Evolutionary conservation across 1,139 yeast genomes (phyloP), one percentile per base, ranked within the genome.

Genomic region (Candida labiduridarum): DNA sequence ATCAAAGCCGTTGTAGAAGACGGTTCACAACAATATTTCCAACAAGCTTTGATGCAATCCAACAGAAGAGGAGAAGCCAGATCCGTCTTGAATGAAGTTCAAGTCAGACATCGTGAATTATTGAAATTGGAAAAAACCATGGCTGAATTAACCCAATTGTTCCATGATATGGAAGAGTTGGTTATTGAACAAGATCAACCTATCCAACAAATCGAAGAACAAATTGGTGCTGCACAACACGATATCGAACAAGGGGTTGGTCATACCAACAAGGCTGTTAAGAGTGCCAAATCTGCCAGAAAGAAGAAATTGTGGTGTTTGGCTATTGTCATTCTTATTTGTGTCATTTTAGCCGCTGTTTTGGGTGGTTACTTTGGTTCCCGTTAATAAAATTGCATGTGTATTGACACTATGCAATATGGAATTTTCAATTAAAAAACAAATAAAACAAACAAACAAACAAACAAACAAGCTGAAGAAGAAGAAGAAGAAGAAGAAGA

Each of bases 51-150:
- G 59, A 77, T 90, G 79, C 90, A 87, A 73, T 87, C 96, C 51
- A 89, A 90, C 69, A 86, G 97, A 73, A 85, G 96, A 64, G 99
- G 99, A 59, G 97, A 94, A 72, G 98, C 99, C 47, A 84, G 96
- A 68, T 84, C 97, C 34, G 99, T 96, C 2, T 80, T 94, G 62
- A 89, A 90, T 62, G 99, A 95, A 72, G 99, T 95, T 50, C 97
- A 94, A 72, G 85, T 89, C 44, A 87, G 99, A 76, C 99, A 95
- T 76, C 87, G 89, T 65, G 99, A 94, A 74, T 84, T 95, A 67
- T 87, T 90, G 74, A 89, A 91, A 75, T 87, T 95, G 71, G 98
- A 92, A 72, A 86, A 89, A 72, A 88, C 97, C 52, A 90, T 95
- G 89, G 91, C 95, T 43, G 99, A 94, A 72, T 83, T 94, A 68